A percentile compares a stretch with the other conserved stretches of the same genome.
These are phyloP conservation scores for Petrea volubilis DNA, from an alignment of 257 asterid species.

Conservation along the genomic window DNA sequence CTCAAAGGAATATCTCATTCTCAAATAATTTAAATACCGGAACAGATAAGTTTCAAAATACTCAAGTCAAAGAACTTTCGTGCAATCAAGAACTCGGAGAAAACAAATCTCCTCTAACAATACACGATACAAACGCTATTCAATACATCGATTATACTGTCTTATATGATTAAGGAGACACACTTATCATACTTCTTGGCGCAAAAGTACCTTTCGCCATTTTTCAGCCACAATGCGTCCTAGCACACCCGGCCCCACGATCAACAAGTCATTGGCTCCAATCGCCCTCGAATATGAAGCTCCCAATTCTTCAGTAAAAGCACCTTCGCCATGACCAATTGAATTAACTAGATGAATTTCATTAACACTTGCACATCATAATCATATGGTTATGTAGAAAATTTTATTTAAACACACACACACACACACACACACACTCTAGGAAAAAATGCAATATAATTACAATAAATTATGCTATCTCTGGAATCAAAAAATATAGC, in stretches of 20 bases:
- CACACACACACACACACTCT: too few species aligned
- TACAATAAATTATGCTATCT: too few species aligned
- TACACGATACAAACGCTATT: neutral
- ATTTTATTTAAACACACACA: too few species aligned
- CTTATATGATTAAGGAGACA: neutral
- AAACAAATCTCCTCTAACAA: neutral
- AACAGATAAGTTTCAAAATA: neutral
- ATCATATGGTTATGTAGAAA: neutral
- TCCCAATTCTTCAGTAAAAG: slow-evolving; percentile 32
- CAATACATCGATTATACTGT: neutral
- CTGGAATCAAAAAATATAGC: too few species aligned
- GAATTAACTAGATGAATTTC: neutral
- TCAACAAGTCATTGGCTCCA: slow-evolving; percentile 60
- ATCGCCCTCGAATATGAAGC: slow-evolving; percentile 30
- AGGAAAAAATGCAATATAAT: too few species aligned
- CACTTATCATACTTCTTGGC: neutral
- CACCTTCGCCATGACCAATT: slow-evolving; percentile 31
- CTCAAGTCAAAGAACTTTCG: neutral
- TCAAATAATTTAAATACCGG: too few species aligned
- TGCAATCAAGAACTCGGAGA: neutral
- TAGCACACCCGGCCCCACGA: slow-evolving; percentile 73
- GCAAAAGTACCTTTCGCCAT: slow-evolving; percentile 51
- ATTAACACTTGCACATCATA: neutral
- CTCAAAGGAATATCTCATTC: neutral
- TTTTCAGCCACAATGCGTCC: slow-evolving; percentile 68